phyloP scores from a whole-genome alignment of 371 early-diverging fungal species.

The Mortierella sp. region DNA sequence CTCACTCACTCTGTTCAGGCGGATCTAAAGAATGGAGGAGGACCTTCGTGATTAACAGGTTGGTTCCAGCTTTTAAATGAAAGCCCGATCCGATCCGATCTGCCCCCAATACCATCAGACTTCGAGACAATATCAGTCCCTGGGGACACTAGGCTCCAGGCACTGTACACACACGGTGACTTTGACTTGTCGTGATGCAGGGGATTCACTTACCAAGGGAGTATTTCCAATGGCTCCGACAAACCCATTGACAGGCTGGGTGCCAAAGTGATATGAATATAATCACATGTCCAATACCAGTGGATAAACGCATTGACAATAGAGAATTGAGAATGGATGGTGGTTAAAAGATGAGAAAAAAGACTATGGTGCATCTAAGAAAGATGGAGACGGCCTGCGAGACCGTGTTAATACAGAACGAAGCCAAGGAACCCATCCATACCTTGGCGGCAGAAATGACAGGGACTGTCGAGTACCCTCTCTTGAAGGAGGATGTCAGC shows the following conservation, averaged over 20 bases:
- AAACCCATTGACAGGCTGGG: constrained; percentile 71
- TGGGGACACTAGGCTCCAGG: constrained; percentile 12
- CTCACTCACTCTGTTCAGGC: constrained; percentile 77
- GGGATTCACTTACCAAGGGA: constrained; percentile 78
- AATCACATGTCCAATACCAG: not conserved
- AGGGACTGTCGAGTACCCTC: constrained; percentile 60
- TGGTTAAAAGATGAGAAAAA: not conserved
- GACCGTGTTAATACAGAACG: not conserved
- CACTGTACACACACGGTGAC: not conserved
- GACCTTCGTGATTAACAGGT: not conserved
- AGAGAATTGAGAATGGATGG: not conserved
- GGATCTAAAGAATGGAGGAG: constrained; percentile 62
- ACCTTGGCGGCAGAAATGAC: constrained; percentile 52
- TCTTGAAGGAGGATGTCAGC: constrained; percentile 52
- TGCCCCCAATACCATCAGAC: not conserved
- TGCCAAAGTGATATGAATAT: not conserved
- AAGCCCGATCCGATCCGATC: not conserved
- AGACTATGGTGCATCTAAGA: not conserved
- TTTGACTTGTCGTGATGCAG: not conserved
- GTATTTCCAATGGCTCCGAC: constrained; percentile 95
- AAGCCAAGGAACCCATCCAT: not conserved
- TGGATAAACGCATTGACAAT: not conserved
- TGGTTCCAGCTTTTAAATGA: not conserved
- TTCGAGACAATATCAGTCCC: not conserved
- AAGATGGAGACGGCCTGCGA: not conserved